phyloP scores from a whole-genome alignment of 75 land plant species.

The Ceratopteris richardii region DNA sequence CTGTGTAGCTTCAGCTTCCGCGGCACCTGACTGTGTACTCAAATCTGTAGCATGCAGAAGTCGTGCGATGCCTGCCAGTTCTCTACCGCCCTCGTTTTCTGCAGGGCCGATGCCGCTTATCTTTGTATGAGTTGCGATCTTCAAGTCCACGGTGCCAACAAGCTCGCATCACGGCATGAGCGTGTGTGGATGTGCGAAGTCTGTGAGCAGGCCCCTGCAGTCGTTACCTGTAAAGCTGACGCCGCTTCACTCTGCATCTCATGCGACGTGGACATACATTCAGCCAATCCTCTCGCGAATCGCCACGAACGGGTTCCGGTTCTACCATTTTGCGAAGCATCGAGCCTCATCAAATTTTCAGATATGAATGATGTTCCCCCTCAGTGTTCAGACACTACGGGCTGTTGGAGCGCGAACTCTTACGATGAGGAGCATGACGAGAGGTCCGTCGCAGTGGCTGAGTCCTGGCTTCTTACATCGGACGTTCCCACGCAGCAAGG shows the following conservation, averaged over 20 bases:
- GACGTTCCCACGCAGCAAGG: too few relatives aligned
- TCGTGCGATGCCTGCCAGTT: slow-evolving; percentile 52
- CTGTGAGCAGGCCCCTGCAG: slow-evolving; percentile 78
- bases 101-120: slow-evolving; percentile 61
- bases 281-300: slow-evolving; percentile 74
- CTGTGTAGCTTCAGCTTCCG: too few relatives aligned
- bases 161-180: slow-evolving; percentile 55
- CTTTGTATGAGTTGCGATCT: slow-evolving; percentile 54
- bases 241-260: slow-evolving; percentile 75
- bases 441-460: slow-evolving; percentile 35
- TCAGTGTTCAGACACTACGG: too few relatives aligned
- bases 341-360: background rate
- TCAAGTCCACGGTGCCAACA: slow-evolving; percentile 50
- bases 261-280: slow-evolving; percentile 79
- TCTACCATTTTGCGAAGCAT: slow-evolving; percentile 35
- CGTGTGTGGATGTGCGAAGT: slow-evolving; percentile 83
- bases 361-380: too few relatives aligned
- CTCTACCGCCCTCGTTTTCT: slow-evolving; percentile 39
- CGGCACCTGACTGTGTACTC: too few relatives aligned
- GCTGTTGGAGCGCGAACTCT: too few relatives aligned
- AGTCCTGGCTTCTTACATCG: slow-evolving; percentile 37
- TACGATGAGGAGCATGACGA: slow-evolving; percentile 14
- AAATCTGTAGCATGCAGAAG: slow-evolving; percentile 20
- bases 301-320: slow-evolving; percentile 70
- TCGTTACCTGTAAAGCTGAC: slow-evolving; percentile 80